These are phyloP conservation scores for Citrus inodora DNA, from an alignment of 345 rosid genomes.

Conservation along the genomic window DNA sequence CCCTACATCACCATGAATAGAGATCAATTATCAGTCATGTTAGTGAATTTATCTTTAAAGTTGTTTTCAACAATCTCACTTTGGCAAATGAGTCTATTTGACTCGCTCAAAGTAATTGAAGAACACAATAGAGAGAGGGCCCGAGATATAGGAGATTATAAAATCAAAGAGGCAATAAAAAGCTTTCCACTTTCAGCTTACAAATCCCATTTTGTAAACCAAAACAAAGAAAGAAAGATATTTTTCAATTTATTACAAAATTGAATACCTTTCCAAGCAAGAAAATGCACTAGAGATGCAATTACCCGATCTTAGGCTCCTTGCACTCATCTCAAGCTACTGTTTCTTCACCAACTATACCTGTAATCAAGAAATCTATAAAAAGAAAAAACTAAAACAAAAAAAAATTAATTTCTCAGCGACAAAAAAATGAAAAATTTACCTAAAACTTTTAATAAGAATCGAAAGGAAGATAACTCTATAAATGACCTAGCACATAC, in stretches of 20 bases:
- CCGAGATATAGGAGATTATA: background rate
- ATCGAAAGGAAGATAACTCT: background rate
- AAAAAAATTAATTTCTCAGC: background rate
- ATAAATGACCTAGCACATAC: background rate
- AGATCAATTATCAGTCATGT: background rate
- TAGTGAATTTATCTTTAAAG: background rate
- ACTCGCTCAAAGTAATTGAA: background rate
- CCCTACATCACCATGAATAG: background rate
- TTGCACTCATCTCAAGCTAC: background rate
- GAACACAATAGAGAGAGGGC: background rate
- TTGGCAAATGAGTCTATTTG: background rate
- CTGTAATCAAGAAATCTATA: constrained; percentile 6
- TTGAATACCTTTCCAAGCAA: background rate
- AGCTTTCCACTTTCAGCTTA: background rate
- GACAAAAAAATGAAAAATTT: background rate
- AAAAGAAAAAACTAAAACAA: background rate
- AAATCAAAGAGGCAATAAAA: background rate
- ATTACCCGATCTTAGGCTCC: constrained; percentile 9
- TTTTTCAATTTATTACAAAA: background rate
- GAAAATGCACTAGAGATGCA: constrained; percentile 6
- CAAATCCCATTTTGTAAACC: background rate
- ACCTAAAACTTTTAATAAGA: background rate
- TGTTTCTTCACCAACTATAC: background rate
- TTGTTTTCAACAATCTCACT: background rate
- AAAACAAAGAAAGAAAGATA: background rate